Evolutionary conservation across 257 asterid species (phyloP).

Genomic region (Nicotiana undulata): DNA sequence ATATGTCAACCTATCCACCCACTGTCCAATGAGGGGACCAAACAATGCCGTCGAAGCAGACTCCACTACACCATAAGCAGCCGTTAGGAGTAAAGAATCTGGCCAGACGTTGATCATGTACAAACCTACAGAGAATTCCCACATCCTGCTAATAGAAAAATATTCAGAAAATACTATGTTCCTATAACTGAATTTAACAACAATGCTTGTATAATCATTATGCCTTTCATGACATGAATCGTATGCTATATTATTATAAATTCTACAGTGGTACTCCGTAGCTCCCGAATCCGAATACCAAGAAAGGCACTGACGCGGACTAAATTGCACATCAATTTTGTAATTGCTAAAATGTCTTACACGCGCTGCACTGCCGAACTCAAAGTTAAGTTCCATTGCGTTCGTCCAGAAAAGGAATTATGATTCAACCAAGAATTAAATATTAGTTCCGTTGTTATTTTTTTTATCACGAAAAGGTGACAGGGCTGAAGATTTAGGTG

Average conservation of each 20-base stretch:
- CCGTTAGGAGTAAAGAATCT: constrained; percentile 71
- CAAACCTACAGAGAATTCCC: constrained; percentile 92
- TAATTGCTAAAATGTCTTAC: background rate
- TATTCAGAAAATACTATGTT: background rate
- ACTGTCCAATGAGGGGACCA: constrained; percentile 71
- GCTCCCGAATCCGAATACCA: background rate
- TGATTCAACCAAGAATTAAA: background rate
- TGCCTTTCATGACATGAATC: background rate
- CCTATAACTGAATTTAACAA: background rate
- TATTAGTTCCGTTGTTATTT: background rate
- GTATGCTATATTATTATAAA: background rate
- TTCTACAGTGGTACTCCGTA: background rate
- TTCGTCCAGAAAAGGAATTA: background rate
- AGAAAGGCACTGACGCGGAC: background rate
- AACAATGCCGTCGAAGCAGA: constrained; percentile 62
- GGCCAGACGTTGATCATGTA: constrained; percentile 95
- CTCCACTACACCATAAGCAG: constrained; percentile 80
- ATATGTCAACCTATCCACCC: constrained; percentile 59
- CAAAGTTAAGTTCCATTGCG: background rate
- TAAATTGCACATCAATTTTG: background rate
- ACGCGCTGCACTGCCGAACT: background rate
- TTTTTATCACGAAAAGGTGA: too few relatives aligned
- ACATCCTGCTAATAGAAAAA: constrained; percentile 51
- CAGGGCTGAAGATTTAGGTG: background rate
- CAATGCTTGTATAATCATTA: background rate